Percentiles rank a stretch among this genome's conserved stretches.
Conservation (phyloP, 768 basidiomycete genomes). For the Mycena filopes region DNA sequence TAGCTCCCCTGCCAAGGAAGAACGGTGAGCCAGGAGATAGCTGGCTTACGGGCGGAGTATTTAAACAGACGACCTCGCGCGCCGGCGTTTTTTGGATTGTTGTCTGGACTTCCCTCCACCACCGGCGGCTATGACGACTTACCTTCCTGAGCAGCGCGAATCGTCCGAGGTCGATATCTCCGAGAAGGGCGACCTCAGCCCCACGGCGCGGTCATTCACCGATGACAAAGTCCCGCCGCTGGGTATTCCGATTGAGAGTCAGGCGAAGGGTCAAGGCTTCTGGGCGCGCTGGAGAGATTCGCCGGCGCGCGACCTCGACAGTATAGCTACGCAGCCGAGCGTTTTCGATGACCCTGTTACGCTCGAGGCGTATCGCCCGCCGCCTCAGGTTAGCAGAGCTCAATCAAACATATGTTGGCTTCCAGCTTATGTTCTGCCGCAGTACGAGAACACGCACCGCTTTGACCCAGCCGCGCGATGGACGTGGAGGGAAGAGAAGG, state of each 20-base stretch:
- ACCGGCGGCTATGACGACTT: constrained; percentile 7
- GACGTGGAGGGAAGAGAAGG: constrained; percentile 77
- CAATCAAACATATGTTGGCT: too few species aligned
- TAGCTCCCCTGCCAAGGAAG: neutral
- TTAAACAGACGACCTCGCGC: neutral
- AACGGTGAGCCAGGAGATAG: too few species aligned
- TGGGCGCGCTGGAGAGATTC: constrained; percentile 42
- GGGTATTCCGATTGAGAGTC: constrained; percentile 42
- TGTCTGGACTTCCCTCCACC: neutral
- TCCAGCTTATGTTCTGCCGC: neutral
- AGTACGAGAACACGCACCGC: constrained; percentile 69
- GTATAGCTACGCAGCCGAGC: constrained; percentile 68
- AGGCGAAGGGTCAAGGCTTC: constrained; percentile 39
- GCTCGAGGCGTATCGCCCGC: constrained; percentile 62
- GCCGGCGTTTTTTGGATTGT: neutral
- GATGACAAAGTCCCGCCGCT: constrained; percentile 41
- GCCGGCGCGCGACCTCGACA: constrained; percentile 52
- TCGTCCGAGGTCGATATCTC: constrained; percentile 18
- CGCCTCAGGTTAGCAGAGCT: constrained; percentile 38
- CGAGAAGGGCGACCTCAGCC: constrained; percentile 14
- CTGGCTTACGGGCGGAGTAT: too few species aligned
- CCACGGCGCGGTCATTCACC: constrained; percentile 10
- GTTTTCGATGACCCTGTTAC: constrained; percentile 69
- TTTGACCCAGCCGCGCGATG: constrained; percentile 75
- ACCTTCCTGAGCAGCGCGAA: constrained; percentile 15